These are phyloP conservation scores for Pluteus cervinus DNA, from an alignment of 768 basidiomycete genomes.

Conservation along the genomic window DNA sequence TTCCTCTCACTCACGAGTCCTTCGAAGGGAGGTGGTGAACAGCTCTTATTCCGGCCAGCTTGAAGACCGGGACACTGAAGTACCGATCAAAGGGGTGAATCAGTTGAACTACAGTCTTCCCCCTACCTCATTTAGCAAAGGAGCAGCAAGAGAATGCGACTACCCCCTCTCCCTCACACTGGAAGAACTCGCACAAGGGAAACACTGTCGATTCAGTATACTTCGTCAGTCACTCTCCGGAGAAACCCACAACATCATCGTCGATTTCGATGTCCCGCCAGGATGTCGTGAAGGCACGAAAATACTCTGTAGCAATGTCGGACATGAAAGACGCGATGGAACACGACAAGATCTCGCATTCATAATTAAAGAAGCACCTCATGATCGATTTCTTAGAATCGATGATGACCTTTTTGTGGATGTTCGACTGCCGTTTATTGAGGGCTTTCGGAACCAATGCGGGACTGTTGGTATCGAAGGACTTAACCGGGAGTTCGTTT, in stretches of 20 bases:
- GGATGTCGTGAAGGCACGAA: slow-evolving; percentile 58
- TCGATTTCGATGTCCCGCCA: slow-evolving; percentile 54
- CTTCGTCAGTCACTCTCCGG: slow-evolving; percentile 48
- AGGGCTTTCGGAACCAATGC: slow-evolving; percentile 39
- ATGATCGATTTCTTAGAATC: slow-evolving; percentile 50
- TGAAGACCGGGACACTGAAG: too few relatives aligned
- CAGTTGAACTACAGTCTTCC: slow-evolving; percentile 36
- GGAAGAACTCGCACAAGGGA: slow-evolving; percentile 56
- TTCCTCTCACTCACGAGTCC: too few relatives aligned
- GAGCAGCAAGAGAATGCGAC: slow-evolving; percentile 54
- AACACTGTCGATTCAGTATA: slow-evolving; percentile 51
- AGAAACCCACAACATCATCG: slow-evolving; percentile 44
- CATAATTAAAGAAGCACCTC: slow-evolving; percentile 52
- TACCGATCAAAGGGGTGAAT: too few relatives aligned
- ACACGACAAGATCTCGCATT: slow-evolving; percentile 63
- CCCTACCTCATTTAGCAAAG: slow-evolving; percentile 34
- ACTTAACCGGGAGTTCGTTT: slow-evolving; percentile 50
- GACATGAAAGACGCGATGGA: slow-evolving; percentile 57
- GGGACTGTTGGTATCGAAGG: slow-evolving; percentile 47
- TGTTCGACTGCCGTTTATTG: slow-evolving; percentile 51
- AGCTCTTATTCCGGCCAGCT: too few relatives aligned
- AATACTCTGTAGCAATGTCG: slow-evolving; percentile 55
- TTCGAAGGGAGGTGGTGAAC: too few relatives aligned
- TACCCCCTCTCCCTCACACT: slow-evolving; percentile 57
- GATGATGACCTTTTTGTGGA: slow-evolving; percentile 52